Conservation (phyloP, 352 stramenopile genomes). For the Phytophthora gonapodyides region DNA sequence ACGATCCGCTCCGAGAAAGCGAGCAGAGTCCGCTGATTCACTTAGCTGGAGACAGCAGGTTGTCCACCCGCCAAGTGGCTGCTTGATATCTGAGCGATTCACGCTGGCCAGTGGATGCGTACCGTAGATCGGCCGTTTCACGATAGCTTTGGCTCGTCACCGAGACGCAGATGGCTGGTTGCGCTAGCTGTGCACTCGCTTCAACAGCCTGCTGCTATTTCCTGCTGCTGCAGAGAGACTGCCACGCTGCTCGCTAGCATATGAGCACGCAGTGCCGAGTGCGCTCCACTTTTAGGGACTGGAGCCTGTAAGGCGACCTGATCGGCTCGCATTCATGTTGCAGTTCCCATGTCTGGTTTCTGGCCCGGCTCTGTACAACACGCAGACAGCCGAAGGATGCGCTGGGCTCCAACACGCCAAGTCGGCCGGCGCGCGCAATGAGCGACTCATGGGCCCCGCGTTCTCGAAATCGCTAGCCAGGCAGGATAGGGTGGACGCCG, state of each 20-base stretch:
- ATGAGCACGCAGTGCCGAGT: no score
- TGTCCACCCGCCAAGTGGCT: slow-evolving; percentile 3
- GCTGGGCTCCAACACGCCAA: slow-evolving; percentile 19
- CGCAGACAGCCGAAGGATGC: slow-evolving; percentile 13
- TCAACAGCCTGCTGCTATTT: neutral
- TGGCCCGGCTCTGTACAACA: slow-evolving; percentile 21
- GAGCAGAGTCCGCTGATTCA: no score
- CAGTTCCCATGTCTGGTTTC: slow-evolving; percentile 6
- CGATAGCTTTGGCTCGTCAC: slow-evolving; percentile 1
- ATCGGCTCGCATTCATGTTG: neutral
- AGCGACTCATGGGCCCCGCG: no score
- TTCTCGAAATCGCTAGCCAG: no score
- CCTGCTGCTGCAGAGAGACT: neutral
- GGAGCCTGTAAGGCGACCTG: no score
- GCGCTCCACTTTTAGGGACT: no score
- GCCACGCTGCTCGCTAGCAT: neutral
- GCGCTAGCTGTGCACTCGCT: slow-evolving; percentile 7
- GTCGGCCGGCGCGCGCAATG: neutral
- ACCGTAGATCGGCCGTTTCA: slow-evolving; percentile 15
- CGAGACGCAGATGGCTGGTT: neutral
- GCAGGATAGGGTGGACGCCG: no score
- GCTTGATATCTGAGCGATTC: neutral
- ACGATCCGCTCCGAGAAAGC: no score
- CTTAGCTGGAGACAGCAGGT: neutral
- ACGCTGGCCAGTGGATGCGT: slow-evolving; percentile 20